A percentile compares a stretch with the other conserved stretches of the same genome.
Evolutionary conservation across 306 rosid genomes (phyloP).

Genomic region (Cicer judaicum): DNA sequence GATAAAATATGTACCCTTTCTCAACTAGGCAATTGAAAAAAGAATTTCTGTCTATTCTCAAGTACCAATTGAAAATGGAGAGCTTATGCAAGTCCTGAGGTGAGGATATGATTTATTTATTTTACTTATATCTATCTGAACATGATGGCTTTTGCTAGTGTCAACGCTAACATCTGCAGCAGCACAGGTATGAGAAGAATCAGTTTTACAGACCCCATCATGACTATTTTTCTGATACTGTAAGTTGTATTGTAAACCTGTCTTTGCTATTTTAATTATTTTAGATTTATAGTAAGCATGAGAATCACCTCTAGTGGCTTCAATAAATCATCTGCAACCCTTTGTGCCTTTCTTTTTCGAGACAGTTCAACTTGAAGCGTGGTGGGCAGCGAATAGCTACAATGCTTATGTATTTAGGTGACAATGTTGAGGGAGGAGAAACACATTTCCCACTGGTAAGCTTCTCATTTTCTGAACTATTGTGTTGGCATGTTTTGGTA

Average conservation of each 20-base stretch:
- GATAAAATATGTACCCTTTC: conserved; percentile 49
- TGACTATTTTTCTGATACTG: conserved; percentile 96
- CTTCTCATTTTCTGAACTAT: conserved; percentile 44
- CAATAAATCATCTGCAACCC: conserved; percentile 34
- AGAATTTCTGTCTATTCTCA: conserved; percentile 91
- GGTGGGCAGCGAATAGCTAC: conserved; percentile 99
- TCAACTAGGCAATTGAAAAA: conserved; percentile 88
- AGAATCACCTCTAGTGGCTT: conserved; percentile 38
- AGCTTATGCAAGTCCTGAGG: conserved; percentile 94
- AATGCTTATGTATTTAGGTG: conserved; percentile 90
- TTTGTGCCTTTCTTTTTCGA: conserved; percentile 20
- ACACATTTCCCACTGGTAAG: conserved; percentile 88
- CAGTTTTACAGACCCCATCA: conserved; percentile 94
- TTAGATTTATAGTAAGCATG: conserved; percentile 18
- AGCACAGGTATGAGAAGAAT: conserved; percentile 92
- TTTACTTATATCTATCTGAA: conserved; percentile 34
- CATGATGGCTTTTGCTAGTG: conserved; percentile 36
- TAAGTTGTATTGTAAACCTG: conserved; percentile 56
- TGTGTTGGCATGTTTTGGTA: conserved; percentile 24
- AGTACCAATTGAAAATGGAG: conserved; percentile 92
- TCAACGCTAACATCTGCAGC: conserved; percentile 82
- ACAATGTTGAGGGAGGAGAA: conserved; percentile 95
- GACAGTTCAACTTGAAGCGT: conserved; percentile 93
- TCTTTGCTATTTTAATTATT: conserved; percentile 24
- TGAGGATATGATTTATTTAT: conserved; percentile 53